These are phyloP conservation scores for Pleurostoma richardsiae DNA, from an alignment of 2,329 filamentous ascomycete species.

Conservation along the genomic window DNA sequence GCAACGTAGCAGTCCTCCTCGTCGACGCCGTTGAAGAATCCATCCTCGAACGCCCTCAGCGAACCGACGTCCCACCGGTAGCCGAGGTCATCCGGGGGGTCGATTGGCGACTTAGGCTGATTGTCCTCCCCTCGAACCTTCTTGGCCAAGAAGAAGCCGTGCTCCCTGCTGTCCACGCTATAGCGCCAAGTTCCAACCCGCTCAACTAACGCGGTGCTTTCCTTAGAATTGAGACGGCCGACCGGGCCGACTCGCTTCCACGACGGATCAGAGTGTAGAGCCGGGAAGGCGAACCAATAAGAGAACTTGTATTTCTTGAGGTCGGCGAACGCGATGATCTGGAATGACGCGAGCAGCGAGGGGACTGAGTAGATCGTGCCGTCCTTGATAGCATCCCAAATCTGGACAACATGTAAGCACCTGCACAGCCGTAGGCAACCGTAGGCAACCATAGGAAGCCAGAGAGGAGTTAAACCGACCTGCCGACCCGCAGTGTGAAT, in stretches of 20 bases:
- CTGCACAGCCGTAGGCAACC: slow-evolving; percentile 15
- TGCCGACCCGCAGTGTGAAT: slow-evolving; percentile 75
- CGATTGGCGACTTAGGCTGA: slow-evolving; percentile 37
- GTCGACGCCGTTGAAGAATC: slow-evolving; percentile 70
- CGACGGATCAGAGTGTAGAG: slow-evolving; percentile 78
- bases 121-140: slow-evolving; percentile 44
- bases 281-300: slow-evolving; percentile 98
- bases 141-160: slow-evolving; percentile 95
- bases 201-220: slow-evolving; percentile 77
- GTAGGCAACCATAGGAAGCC: background rate
- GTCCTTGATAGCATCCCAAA: slow-evolving; percentile 97
- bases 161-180: slow-evolving; percentile 72
- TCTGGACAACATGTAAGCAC: slow-evolving; percentile 39
- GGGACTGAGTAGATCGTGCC: slow-evolving; percentile 94
- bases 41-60: slow-evolving; percentile 73
- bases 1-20: slow-evolving; percentile 76
- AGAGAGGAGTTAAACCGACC: slow-evolving; percentile 41
- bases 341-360: slow-evolving; percentile 83
- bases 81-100: slow-evolving; percentile 47
- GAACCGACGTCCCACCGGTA: slow-evolving; percentile 75
- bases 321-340: slow-evolving; percentile 87
- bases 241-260: slow-evolving; percentile 64
- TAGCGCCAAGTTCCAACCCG: slow-evolving; percentile 85
- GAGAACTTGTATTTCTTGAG: slow-evolving; percentile 96
- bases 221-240: slow-evolving; percentile 54